These are phyloP conservation scores for Chimonanthus salicifolius DNA, from an alignment of 164 flowering plant genomes.

Conservation along the genomic window DNA sequence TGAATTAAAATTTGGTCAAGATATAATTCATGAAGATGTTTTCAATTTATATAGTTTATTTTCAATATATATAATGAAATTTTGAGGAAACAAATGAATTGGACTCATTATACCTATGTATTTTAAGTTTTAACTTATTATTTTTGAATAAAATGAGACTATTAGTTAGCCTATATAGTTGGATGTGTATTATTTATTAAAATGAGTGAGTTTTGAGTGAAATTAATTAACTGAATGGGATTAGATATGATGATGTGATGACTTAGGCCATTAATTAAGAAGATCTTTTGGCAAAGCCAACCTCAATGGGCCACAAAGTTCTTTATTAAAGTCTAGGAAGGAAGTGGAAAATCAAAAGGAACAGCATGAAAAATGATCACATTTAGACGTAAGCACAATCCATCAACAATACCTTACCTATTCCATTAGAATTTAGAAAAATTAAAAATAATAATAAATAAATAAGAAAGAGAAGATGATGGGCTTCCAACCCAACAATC, in stretches of 20 bases:
- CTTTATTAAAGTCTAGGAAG: background rate
- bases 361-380: background rate
- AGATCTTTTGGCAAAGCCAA: background rate
- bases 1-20: too few species aligned
- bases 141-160: too few species aligned
- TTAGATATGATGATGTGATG: background rate
- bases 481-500: background rate
- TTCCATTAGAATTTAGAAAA: background rate
- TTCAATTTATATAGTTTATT: too few species aligned
- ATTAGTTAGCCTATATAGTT: too few species aligned
- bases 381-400: background rate
- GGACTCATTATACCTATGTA: too few species aligned
- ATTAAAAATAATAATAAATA: background rate
- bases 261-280: background rate
- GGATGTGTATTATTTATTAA: too few species aligned
- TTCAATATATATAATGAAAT: too few species aligned
- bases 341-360: background rate
- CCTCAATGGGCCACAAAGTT: background rate
- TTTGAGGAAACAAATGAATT: too few species aligned
- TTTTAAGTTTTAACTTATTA: too few species aligned
- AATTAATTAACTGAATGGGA: too few species aligned
- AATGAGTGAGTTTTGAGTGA: too few species aligned
- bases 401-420: background rate
- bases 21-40: too few species aligned
- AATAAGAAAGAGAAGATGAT: background rate